Evolutionary conservation across 306 rosid genomes (phyloP).

Genomic region (Casuarina equisetifolia): DNA sequence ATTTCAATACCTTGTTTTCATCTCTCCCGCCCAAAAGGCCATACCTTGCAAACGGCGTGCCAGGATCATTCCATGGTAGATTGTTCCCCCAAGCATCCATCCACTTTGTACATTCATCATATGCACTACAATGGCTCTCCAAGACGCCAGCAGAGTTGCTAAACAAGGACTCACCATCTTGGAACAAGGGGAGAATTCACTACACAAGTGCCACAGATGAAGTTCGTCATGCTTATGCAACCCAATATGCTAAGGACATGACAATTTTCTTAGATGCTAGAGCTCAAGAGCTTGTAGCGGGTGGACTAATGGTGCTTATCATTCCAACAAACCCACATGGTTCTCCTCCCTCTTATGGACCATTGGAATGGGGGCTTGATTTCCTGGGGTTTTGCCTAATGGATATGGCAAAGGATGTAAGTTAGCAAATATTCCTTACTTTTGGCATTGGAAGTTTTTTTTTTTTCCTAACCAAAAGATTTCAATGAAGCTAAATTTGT

Average conservation of each 20-base stretch:
- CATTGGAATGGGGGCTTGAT: background rate
- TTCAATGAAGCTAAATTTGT: background rate
- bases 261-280: background rate
- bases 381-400: conserved; percentile 4
- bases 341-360: background rate
- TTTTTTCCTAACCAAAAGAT: background rate
- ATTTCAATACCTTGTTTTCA: conserved; percentile 32
- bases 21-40: conserved; percentile 20
- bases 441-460: background rate
- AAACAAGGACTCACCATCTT: conserved; percentile 14
- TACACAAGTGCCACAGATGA: conserved; percentile 6
- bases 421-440: background rate
- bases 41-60: conserved; percentile 23
- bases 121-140: conserved; percentile 28
- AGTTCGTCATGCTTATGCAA: background rate
- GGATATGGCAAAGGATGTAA: conserved; percentile 16
- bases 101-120: conserved; percentile 21
- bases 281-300: background rate
- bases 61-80: conserved; percentile 26
- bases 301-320: conserved; percentile 6
- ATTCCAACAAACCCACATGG: background rate
- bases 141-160: conserved; percentile 17
- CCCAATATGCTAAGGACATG: conserved; percentile 2
- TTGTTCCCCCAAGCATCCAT: conserved; percentile 20
- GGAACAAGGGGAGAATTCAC: conserved; percentile 27